Evolutionary conservation across 805 yeast species (phyloP).

Genomic region (Pichia eremophila): DNA sequence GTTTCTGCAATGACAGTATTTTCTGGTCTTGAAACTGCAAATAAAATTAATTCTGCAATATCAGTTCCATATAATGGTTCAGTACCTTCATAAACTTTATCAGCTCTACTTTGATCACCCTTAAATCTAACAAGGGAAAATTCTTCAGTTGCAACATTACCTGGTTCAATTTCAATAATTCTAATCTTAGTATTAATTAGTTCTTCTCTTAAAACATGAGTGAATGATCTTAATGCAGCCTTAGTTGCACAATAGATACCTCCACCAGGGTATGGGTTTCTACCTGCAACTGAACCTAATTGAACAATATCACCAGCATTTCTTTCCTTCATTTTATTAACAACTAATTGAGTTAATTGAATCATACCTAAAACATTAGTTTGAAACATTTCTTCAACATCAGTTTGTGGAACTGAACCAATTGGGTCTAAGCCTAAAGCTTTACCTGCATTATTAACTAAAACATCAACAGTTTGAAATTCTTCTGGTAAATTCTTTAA

Average conservation of each 20-base stretch:
- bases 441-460: constrained; percentile 68
- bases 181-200: constrained; percentile 46
- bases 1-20: constrained; percentile 75
- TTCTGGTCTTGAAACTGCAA: constrained; percentile 55
- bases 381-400: constrained; percentile 66
- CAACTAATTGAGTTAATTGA: constrained; percentile 68
- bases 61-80: constrained; percentile 67
- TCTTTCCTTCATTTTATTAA: constrained; percentile 61
- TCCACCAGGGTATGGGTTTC: constrained; percentile 74
- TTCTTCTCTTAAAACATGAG: constrained; percentile 55
- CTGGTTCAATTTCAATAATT: constrained; percentile 69
- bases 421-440: constrained; percentile 74
- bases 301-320: constrained; percentile 68
- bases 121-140: constrained; percentile 55
- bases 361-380: constrained; percentile 87
- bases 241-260: constrained; percentile 71
- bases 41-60: constrained; percentile 66
- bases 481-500: constrained; percentile 34
- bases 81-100: constrained; percentile 54
- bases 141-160: constrained; percentile 67
- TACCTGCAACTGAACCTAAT: constrained; percentile 70
- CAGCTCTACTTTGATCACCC: constrained; percentile 54
- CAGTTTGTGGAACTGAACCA: constrained; percentile 56
- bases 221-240: constrained; percentile 62
- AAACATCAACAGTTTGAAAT: constrained; percentile 50